Evolutionary conservation across 352 stramenopile genomes (phyloP), one percentile per base, ranked within the genome.

Genomic region (Detonula confervacea): DNA sequence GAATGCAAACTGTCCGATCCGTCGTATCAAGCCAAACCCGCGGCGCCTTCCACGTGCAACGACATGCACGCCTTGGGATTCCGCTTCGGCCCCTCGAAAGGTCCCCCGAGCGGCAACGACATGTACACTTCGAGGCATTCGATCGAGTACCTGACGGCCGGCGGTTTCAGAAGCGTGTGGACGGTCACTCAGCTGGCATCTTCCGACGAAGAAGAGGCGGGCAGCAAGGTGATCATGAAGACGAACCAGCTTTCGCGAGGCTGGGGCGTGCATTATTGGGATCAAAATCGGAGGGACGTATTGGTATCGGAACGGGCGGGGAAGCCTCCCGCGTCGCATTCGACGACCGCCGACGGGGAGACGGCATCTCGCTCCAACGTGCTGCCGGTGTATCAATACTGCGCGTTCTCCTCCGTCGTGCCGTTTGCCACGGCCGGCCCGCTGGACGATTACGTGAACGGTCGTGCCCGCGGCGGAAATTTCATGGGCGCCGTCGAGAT

Each of bases 31-130:
- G 16, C 55, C 6, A 52, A 22, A 8, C 24, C 25, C 46, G 30
- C 46, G 0, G 59, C 59, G 25, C 69, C 56, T 20, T 55, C 69
- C 12, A 77, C 69, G 12, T 77, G 69, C 46, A 77, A 77, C 46
- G 57, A 71, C 4, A n/a, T 77, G 12, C 69, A 77, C 29, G 25
- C 60, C 12, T 20, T 77, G 1, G 27, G 11, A 60, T 71, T 77
- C 30, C 8, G 18, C 16, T 55, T 65, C 35, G 27, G 64, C 22
- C 27, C 47, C 27, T 30, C 22, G 8, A 8, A 20, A 12, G 1
- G 20, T n/a, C 6, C 42, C 14, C 12, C 47, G 20, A 11, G 14
- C 12, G 7, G 37, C 2, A 14, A 55, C 25, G 16, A 37, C 2
- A 44, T 57, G 8, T 49, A 66, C 27, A 5, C 25, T 3, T 37